Base-by-base conservation (phyloP, 1,139 yeast genomes). In the Saccharomyces hybrid region DNA sequence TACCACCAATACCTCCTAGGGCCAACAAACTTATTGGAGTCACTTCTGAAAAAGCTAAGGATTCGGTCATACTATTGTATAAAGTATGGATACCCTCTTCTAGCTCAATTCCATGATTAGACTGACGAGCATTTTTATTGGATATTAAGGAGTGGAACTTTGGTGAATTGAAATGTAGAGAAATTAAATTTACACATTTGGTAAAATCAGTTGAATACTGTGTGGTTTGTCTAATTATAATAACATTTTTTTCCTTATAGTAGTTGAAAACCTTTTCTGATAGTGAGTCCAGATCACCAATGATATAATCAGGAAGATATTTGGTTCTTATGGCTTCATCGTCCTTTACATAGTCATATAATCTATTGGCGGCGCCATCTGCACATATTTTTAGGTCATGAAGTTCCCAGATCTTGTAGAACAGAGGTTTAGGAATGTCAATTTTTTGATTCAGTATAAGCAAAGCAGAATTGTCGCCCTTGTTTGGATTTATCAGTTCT, bases 261-360 rank as follows among this genome's bases (percentile, higher is more conserved):
- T 75, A 86, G 0, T 67, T 57, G 23, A 69, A 69, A 0, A 84
- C 83, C 0, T 76, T 78, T 0, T 68, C 69, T 2, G 75, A 62
- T 8, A 90, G 62, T 0, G 96, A 89, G 70, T 93, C 99, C 57
- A 88, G 75, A 68, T 93, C 99, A 0, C 99, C 99, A 8, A 85
- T 79, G 6, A 91, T 81, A 59, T 76, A 84, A 52, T 86, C 79
- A 0, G 98, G 98, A 3, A 83, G 63, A 59, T 71, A 76, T 44
- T 68, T 50, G 3, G 52, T 60, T n/a, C 74, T 64, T 4, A 68
- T 70, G 4, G 32, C 16, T 1, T 64, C 62, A 2, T 68, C 71
- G 9, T 65, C 64, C 1, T 60, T 57, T 52, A 81, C 76, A 58
- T 71, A 79, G 4, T 81, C 78, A 59, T 73, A 80, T 29, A 91